Base-by-base conservation (phyloP, 768 basidiomycete species). In the Trametes gibbosa region DNA sequence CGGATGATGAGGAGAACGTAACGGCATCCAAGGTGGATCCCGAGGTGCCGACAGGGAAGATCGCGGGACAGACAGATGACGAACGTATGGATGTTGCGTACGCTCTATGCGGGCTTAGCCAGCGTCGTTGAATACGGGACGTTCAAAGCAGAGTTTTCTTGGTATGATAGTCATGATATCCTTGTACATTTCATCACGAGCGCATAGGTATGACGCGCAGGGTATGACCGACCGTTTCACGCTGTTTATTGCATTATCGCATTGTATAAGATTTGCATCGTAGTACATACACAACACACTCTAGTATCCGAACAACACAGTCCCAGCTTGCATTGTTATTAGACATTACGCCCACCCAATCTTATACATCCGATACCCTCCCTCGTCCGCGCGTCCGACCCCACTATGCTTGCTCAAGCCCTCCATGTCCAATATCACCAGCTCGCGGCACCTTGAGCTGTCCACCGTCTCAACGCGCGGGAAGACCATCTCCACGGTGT, bases 1-100 rank as follows among this genome's bases (percentile, higher is more conserved):
- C 19, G 39, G 56, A 62, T 25, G 35, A 58, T 5, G 37, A 63
- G 39, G 58, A 56, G 17, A 56, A 46, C 21, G 32, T 23, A 24
- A n/a, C 25, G 7, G 17, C 16, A 14, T 14, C 32, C 1, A 41
- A 14, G 3, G n/a, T 8, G 46, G n/a, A 53, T 48, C 50, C 53
- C 45, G 45, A 67, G 35, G 67, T 72, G 52, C 81, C 81, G 80
- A 66, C 35, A 40, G 51, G 43, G 9, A 25, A 9, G 6, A 56
- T 37, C 35, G 21, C 21, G 1, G 5, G 40, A 10, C 59, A 29
- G 67, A 77, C 80, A 45, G 84, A 87, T 68, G 82, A 86, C 34
- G 86, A 86, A 56, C 82, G 83, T 72, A 85, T 89, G 83, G 81
- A 81, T 60, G 87, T 86, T 23, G 87, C 87, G 25, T 73, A 87